These are phyloP conservation scores for Lepiota venenata DNA, from an alignment of 768 basidiomycete species.

Conservation along the genomic window DNA sequence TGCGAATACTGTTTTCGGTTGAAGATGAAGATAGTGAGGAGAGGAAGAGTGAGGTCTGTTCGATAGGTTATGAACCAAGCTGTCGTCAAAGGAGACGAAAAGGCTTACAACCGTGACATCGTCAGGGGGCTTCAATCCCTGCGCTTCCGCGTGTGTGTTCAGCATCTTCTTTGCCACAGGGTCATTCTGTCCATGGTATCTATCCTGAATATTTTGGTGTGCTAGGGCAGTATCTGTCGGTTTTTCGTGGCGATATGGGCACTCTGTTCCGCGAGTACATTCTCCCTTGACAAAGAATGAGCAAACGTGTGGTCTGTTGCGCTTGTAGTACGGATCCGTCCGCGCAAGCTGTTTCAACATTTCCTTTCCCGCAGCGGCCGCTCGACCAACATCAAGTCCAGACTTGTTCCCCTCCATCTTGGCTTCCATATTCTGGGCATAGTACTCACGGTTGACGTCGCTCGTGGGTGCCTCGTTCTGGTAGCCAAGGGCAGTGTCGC, in stretches of 20 bases:
- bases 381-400: constrained; percentile 53
- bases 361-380: constrained; percentile 85
- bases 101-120: constrained; percentile 77
- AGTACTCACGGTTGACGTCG: constrained; percentile 95
- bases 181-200: constrained; percentile 91
- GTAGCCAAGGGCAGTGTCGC: constrained; percentile 89
- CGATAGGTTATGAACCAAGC: neutral
- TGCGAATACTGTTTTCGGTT: constrained; percentile 72
- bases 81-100: neutral
- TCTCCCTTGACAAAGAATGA: constrained; percentile 96
- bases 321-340: constrained; percentile 96
- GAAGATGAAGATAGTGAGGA: constrained; percentile 68
- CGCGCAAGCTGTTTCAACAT: constrained; percentile 95
- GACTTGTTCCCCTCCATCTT: constrained; percentile 69
- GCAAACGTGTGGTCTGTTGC: constrained; percentile 91
- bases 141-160: constrained; percentile 67
- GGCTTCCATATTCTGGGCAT: constrained; percentile 87
- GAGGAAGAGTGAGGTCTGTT: constrained; percentile 83
- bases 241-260: constrained; percentile 95
- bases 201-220: constrained; percentile 92
- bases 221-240: constrained; percentile 79
- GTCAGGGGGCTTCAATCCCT: constrained; percentile 88
- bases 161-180: constrained; percentile 94
- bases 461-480: constrained; percentile 90
- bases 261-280: constrained; percentile 87